Evolutionary conservation across 768 basidiomycete species (phyloP).

Genomic region (Boletus tomentosulus): DNA sequence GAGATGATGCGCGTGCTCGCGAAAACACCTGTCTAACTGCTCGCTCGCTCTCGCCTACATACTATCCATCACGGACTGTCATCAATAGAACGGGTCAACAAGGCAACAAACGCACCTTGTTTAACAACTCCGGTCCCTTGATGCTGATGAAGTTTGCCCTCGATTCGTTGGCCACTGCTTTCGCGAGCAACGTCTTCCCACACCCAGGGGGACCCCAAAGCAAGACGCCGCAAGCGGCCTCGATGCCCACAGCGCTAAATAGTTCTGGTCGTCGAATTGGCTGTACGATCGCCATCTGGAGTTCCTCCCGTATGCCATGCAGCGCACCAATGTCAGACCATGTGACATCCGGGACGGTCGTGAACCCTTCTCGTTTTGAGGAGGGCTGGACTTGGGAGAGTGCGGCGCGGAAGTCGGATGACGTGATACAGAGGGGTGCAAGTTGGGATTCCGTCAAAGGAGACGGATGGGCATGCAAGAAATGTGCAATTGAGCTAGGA

Average conservation of each 20-base stretch:
- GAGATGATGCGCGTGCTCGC: constrained; percentile 87
- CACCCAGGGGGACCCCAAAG: constrained; percentile 99
- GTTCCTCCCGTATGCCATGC: constrained; percentile 78
- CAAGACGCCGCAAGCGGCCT: constrained; percentile 87
- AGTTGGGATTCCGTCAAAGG: constrained; percentile 78
- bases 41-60: constrained; percentile 95
- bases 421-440: constrained; percentile 74
- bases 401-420: constrained; percentile 74
- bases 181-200: constrained; percentile 96
- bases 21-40: constrained; percentile 95
- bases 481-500: constrained; percentile 77
- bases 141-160: constrained; percentile 96
- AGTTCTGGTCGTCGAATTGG: constrained; percentile 88
- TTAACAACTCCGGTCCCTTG: constrained; percentile 93
- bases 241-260: constrained; percentile 85
- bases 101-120: constrained; percentile 62
- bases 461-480: constrained; percentile 81
- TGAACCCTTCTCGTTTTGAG: constrained; percentile 95
- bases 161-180: constrained; percentile 96
- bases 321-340: constrained; percentile 96
- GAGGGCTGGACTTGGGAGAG: constrained; percentile 92
- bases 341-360: constrained; percentile 92
- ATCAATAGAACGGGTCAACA: background rate
- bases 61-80: constrained; percentile 43
- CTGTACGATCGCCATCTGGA: constrained; percentile 97